Base-by-base conservation (phyloP, 2,329 filamentous ascomycete genomes). In the Chaetomiaceae sp. region DNA sequence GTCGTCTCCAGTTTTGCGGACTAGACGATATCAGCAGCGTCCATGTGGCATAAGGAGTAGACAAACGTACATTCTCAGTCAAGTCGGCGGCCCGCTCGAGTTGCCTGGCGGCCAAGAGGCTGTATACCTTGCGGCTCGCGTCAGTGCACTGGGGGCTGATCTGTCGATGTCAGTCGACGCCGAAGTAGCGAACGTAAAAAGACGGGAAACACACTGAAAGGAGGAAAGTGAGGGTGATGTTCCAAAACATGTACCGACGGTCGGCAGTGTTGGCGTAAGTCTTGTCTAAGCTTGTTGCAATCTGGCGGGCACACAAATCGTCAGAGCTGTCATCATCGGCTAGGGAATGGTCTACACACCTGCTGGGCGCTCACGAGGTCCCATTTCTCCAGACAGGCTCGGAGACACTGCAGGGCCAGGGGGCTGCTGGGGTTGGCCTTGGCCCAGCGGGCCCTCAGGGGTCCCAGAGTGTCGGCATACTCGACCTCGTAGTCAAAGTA, bases 291-390 rank as follows among this genome's bases (percentile, higher is more conserved):
- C 75, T 72, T 1, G 76, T 75, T 0, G 79, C 76, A 61, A 83
- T 82, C 77, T 82, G 51, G 32, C 29, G 21, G 4, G 3, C 2
- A 13, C 16, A 30, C 23, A 5, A 30, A 18, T 11, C 18, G 10
- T 23, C n/a, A n/a, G n/a, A n/a, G n/a, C n/a, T n/a, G n/a, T n/a
- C n/a, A n/a, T n/a, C n/a, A n/a, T n/a, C n/a, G n/a, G n/a, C n/a
- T n/a, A 45, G 13, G 5, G 18, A 25, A 5, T 7, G 16, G 20
- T 18, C 3, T 18, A 25, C 45, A 5, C 66, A 81, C 78, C 69
- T 80, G 77, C 63, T 83, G 80, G 2, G 79, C 78, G 60, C 77
- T 79, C 52, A 72, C 69, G 50, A 82, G 70, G 58, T 84, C 80
- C 71, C 77, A 80, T 48, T 78, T 71, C 55, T 75, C 66, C 49